Conservation (phyloP, 1,284 basidiomycete species). For the Acaromyces ingoldii region DNA sequence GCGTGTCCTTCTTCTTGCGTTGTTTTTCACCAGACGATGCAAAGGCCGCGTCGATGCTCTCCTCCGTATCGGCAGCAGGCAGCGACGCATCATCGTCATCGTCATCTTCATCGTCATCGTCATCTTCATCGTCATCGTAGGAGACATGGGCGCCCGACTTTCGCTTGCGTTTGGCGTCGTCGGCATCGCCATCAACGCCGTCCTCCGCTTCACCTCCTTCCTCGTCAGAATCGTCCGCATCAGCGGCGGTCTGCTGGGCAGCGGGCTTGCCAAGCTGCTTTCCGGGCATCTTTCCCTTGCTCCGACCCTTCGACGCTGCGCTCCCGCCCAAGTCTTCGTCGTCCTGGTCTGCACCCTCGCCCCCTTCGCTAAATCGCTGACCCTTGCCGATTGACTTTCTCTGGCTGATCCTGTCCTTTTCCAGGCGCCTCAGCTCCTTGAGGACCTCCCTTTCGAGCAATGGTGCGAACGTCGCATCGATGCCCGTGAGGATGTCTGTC, state of each 20-base stretch:
- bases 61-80: conserved; percentile 6
- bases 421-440: conserved; percentile 77
- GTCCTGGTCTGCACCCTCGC: conserved; percentile 58
- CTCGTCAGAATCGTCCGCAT: conserved; percentile 35
- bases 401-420: conserved; percentile 75
- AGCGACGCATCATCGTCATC: conserved; percentile 13
- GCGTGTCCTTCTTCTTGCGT: conserved; percentile 31
- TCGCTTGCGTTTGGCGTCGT: conserved; percentile 61
- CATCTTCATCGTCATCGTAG: conserved; percentile 62
- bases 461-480: conserved; percentile 74
- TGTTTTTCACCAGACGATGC: conserved; percentile 35
- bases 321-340: conserved; percentile 56
- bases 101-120: conserved; percentile 56
- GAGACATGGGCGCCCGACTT: conserved; percentile 67
- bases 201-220: conserved; percentile 27
- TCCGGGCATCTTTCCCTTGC: not conserved
- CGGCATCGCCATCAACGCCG: conserved; percentile 68
- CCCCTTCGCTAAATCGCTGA: conserved; percentile 58
- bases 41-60: conserved; percentile 13
- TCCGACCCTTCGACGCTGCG: not conserved
- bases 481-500: conserved; percentile 67
- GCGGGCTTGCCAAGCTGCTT: conserved; percentile 12
- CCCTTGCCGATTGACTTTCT: conserved; percentile 69
- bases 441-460: conserved; percentile 80
- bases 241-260: conserved; percentile 19